Evolutionary conservation across 2,329 filamentous ascomycete genomes (phyloP).

Genomic region (Teratosphaeria nubilosa): DNA sequence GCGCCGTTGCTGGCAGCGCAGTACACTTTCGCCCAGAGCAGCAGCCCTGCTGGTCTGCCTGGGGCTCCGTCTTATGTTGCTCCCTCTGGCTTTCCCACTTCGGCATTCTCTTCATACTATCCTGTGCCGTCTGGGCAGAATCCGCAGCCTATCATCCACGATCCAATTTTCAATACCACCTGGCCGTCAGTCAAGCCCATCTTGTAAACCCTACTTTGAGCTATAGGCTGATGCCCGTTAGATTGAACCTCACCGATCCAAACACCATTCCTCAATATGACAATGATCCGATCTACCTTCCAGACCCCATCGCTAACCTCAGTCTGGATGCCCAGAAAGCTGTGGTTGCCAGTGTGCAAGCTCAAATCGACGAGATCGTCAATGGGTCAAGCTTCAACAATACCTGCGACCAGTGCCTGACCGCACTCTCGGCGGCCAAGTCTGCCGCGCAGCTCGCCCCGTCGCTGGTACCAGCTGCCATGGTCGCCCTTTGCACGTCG

Average conservation of each 20-base stretch:
- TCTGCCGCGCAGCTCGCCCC: slow-evolving; percentile 42
- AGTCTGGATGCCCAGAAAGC: slow-evolving; percentile 29
- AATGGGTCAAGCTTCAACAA: slow-evolving; percentile 20
- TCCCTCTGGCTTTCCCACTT: slow-evolving; percentile 9
- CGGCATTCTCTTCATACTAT: slow-evolving; percentile 11
- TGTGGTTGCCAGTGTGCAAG: slow-evolving; percentile 34
- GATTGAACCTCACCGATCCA: slow-evolving; percentile 45
- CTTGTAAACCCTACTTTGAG: background rate
- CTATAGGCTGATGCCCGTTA: slow-evolving; percentile 10
- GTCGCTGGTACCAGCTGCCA: slow-evolving; percentile 37
- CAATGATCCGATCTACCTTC: slow-evolving; percentile 42
- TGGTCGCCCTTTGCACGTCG: slow-evolving; percentile 42
- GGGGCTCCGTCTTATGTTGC: slow-evolving; percentile 6
- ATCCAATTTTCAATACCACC: slow-evolving; percentile 45
- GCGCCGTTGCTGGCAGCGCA: slow-evolving; percentile 5
- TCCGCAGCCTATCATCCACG: slow-evolving; percentile 44
- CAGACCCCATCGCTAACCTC: slow-evolving; percentile 37
- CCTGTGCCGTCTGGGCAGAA: slow-evolving; percentile 37
- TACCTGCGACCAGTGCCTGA: slow-evolving; percentile 46
- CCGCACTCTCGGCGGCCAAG: slow-evolving; percentile 42
- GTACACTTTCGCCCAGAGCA: slow-evolving; percentile 5
- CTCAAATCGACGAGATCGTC: slow-evolving; percentile 39
- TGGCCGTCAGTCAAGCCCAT: slow-evolving; percentile 20
- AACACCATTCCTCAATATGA: slow-evolving; percentile 40
- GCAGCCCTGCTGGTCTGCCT: background rate